phyloP scores from a whole-genome alignment of 192 early-diverging fungal genomes.

The Backusella westeae region DNA sequence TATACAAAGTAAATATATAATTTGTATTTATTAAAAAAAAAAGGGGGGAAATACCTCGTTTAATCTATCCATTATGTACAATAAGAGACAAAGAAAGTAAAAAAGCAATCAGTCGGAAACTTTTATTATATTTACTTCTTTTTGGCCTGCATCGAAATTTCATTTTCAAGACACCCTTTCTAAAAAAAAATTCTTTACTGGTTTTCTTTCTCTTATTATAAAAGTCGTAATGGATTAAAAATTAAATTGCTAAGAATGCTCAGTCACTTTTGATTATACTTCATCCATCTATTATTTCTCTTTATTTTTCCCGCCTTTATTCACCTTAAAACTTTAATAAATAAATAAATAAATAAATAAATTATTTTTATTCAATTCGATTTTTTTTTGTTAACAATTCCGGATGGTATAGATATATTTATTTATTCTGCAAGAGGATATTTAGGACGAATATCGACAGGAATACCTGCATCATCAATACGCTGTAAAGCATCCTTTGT shows the following conservation, averaged over 20 bases:
- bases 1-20: neutral
- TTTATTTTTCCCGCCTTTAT: neutral
- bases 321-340: neutral
- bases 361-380: neutral
- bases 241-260: neutral
- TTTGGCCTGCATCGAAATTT: conserved; percentile 19
- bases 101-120: neutral
- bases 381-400: conserved; percentile 9
- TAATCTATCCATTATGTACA: conserved; percentile 4
- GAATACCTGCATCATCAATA: conserved; percentile 48
- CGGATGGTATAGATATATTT: neutral
- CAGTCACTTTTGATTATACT: neutral
- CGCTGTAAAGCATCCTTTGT: conserved; percentile 52
- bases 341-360: too few relatives aligned
- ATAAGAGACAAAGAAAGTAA: conserved; percentile 3
- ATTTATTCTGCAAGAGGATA: conserved; percentile 19
- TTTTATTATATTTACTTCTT: conserved; percentile 6
- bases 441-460: conserved; percentile 35
- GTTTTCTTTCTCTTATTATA: neutral
- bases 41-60: neutral
- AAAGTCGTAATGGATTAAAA: neutral
- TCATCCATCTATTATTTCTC: too few relatives aligned
- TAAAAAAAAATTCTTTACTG: conserved; percentile 4
- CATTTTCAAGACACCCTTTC: neutral
- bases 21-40: neutral